Evolutionary conservation across 2,329 filamentous ascomycete species (phyloP).

Genomic region (Curvularia sp.): DNA sequence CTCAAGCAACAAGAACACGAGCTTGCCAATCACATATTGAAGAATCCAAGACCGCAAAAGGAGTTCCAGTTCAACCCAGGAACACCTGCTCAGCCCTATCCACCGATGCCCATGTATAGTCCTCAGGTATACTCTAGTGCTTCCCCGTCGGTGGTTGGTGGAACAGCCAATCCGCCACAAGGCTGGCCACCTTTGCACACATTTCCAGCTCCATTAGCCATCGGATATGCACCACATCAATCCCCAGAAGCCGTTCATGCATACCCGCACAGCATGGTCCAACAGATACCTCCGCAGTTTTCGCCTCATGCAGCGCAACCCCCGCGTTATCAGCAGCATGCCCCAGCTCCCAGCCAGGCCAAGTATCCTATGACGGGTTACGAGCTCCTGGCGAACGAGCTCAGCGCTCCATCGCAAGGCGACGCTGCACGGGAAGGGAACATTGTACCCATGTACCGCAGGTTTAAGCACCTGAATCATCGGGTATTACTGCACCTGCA

Average conservation of each 20-base stretch:
- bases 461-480: slow-evolving; percentile 83
- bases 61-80: slow-evolving; percentile 40
- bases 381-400: slow-evolving; percentile 49
- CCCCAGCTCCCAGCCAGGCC: slow-evolving; percentile 30
- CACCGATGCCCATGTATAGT: slow-evolving; percentile 42
- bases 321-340: slow-evolving; percentile 31
- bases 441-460: slow-evolving; percentile 74
- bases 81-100: slow-evolving; percentile 32
- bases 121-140: slow-evolving; percentile 35
- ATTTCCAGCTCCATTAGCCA: slow-evolving; percentile 35
- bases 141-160: slow-evolving; percentile 33
- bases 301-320: slow-evolving; percentile 35
- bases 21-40: slow-evolving; percentile 45
- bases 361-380: slow-evolving; percentile 48
- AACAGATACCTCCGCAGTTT: slow-evolving; percentile 28
- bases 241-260: slow-evolving; percentile 32
- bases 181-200: slow-evolving; percentile 34
- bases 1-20: slow-evolving; percentile 44
- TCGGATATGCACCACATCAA: slow-evolving; percentile 36
- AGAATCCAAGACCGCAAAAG: slow-evolving; percentile 47
- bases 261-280: slow-evolving; percentile 27
- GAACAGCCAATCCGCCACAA: slow-evolving; percentile 29
- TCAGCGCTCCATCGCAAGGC: slow-evolving; percentile 36
- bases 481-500: slow-evolving; percentile 82
- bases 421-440: slow-evolving; percentile 18